Percentiles rank a stretch among this genome's conserved stretches.
Evolutionary conservation across 1,139 yeast species (phyloP).

Genomic region (Debaryomycetaceae sp.): DNA sequence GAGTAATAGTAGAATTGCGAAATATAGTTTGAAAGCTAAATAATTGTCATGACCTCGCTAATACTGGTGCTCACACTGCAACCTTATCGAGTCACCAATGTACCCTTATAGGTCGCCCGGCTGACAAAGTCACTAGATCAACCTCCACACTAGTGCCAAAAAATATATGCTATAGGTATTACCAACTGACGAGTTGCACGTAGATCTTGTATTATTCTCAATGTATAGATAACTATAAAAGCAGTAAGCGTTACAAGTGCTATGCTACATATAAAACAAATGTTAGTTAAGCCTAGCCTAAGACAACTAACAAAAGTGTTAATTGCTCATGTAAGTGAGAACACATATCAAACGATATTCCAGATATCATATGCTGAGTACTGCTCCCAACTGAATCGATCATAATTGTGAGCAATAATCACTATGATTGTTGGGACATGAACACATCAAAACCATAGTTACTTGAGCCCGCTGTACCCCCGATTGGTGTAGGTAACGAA

Average conservation of each 20-base stretch:
- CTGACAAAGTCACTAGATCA: too few species aligned
- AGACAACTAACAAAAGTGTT: too few species aligned
- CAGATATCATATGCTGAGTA: not conserved
- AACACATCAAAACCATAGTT: constrained; percentile 13
- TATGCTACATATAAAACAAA: not conserved
- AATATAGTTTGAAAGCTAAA: too few species aligned
- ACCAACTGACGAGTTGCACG: too few species aligned
- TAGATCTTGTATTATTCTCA: not conserved
- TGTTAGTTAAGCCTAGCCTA: not conserved
- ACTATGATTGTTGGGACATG: constrained; percentile 3
- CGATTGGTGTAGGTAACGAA: constrained; percentile 26
- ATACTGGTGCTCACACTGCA: too few species aligned
- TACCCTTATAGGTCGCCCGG: too few species aligned
- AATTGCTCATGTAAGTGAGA: too few species aligned
- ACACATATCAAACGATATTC: not conserved
- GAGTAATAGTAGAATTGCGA: too few species aligned
- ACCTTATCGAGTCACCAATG: too few species aligned
- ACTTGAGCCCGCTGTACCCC: constrained; percentile 6
- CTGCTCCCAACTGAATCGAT: not conserved
- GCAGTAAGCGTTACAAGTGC: not conserved
- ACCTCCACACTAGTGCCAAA: too few species aligned
- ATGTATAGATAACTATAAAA: not conserved
- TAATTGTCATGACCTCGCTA: too few species aligned
- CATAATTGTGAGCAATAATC: not conserved
- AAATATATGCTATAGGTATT: too few species aligned